phyloP scores from a whole-genome alignment of 176 grass and related monocot genomes.

The Eremochloa ophiuroides region DNA sequence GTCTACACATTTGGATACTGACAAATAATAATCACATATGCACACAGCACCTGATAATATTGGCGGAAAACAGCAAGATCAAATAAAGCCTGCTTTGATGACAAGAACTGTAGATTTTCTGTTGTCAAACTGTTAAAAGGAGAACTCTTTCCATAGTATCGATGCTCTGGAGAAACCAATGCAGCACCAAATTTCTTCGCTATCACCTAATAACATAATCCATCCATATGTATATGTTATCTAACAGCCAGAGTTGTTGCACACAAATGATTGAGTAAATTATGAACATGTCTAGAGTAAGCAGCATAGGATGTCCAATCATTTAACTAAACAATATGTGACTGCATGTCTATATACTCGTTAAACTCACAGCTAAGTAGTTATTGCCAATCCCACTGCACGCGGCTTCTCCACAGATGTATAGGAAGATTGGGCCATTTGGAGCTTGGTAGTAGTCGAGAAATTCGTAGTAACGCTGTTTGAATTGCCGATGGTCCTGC shows the following conservation, averaged over 20 bases:
- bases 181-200: conserved; percentile 96
- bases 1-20: background rate
- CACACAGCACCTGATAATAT: conserved; percentile 67
- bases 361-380: conserved; percentile 85
- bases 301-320: conserved; percentile 2
- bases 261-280: background rate
- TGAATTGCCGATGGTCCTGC: conserved; percentile 86
- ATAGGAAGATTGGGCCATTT: conserved; percentile 79
- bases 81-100: conserved; percentile 96
- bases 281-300: background rate
- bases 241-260: background rate
- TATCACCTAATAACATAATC: conserved; percentile 51
- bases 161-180: conserved; percentile 90
- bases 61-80: conserved; percentile 94
- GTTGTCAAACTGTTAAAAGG: conserved; percentile 80
- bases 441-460: conserved; percentile 69
- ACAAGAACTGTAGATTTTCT: conserved; percentile 78
- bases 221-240: conserved; percentile 19
- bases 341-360: background rate
- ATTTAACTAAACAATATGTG: background rate
- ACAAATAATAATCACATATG: background rate
- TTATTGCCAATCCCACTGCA: conserved; percentile 75
- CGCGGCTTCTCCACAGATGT: conserved; percentile 82
- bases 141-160: conserved; percentile 97
- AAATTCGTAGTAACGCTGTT: conserved; percentile 85